These are phyloP conservation scores for Pichia sp. DNA, from an alignment of 1,139 yeast species.

Conservation along the genomic window DNA sequence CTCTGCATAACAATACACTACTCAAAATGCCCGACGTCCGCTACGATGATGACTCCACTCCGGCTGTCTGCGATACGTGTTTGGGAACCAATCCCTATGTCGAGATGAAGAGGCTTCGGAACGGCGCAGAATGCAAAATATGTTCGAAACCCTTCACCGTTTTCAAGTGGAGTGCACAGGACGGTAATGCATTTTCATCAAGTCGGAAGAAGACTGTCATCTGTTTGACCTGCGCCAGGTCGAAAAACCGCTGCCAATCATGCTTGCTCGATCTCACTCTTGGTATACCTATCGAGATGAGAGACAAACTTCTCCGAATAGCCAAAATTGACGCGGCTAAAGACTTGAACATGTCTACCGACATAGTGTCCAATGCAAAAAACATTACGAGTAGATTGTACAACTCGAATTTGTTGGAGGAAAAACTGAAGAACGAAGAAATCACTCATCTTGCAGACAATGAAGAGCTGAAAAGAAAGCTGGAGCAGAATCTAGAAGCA, in stretches of 20 bases:
- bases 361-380: conserved; percentile 34
- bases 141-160: conserved; percentile 85
- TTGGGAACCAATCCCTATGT: conserved; percentile 62
- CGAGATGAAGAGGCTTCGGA: conserved; percentile 64
- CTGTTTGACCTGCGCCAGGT: conserved; percentile 74
- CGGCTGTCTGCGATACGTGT: conserved; percentile 69
- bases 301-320: conserved; percentile 79
- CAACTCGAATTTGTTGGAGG: conserved; percentile 47
- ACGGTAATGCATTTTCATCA: conserved; percentile 27
- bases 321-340: conserved; percentile 51
- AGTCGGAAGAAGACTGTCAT: conserved; percentile 49
- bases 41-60: conserved; percentile 30
- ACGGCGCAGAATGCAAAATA: conserved; percentile 72
- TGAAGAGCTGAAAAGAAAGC: conserved; percentile 29
- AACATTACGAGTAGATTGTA: conserved; percentile 50
- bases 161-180: conserved; percentile 58
- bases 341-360: conserved; percentile 28
- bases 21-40: not conserved
- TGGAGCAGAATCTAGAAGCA: conserved; percentile 21
- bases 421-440: conserved; percentile 27
- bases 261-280: conserved; percentile 81
- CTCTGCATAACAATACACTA: not conserved
- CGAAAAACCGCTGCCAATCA: conserved; percentile 79
- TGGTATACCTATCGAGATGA: conserved; percentile 69
- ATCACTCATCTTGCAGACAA: conserved; percentile 27